These are phyloP conservation scores for Trichoderma orchidacearum DNA, from an alignment of 495 filamentous ascomycete species.

Conservation along the genomic window DNA sequence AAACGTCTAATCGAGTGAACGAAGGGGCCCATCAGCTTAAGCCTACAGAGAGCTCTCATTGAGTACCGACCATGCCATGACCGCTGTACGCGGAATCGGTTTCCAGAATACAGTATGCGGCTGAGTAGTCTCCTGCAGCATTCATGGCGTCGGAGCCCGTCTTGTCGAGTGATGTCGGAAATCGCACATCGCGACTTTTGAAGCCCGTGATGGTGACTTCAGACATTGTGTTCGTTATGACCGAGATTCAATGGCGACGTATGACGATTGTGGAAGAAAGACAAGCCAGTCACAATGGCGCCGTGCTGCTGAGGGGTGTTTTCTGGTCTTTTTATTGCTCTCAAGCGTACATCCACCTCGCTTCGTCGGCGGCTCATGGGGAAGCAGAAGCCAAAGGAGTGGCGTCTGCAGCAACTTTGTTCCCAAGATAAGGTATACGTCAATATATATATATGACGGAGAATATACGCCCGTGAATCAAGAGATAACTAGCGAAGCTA, in stretches of 20 bases:
- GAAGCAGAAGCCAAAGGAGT: neutral
- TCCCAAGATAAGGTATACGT: too few relatives aligned
- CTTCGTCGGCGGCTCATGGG: neutral
- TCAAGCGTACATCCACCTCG: neutral
- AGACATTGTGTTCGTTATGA: slow-evolving; percentile 19
- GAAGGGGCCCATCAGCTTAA: too few relatives aligned
- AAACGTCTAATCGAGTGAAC: slow-evolving; percentile 51
- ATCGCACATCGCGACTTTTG: slow-evolving; percentile 75
- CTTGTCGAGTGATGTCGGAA: slow-evolving; percentile 89
- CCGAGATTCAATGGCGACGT: neutral
- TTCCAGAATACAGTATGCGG: slow-evolving; percentile 83
- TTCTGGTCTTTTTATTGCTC: neutral
- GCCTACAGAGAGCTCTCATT: too few relatives aligned
- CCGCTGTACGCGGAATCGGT: slow-evolving; percentile 62
- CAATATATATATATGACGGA: neutral
- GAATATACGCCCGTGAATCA: neutral
- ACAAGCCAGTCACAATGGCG: neutral
- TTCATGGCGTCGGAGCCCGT: slow-evolving; percentile 98
- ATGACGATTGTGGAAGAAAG: neutral
- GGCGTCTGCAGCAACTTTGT: neutral
- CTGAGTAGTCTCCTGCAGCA: slow-evolving; percentile 81
- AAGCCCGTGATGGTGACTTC: slow-evolving; percentile 72
- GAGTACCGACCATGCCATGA: slow-evolving; percentile 66
- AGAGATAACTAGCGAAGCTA: neutral
- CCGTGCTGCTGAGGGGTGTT: neutral